Evolutionary conservation across 208 protist genomes (phyloP).

Genomic region (Trypanosomatidae sp.): DNA sequence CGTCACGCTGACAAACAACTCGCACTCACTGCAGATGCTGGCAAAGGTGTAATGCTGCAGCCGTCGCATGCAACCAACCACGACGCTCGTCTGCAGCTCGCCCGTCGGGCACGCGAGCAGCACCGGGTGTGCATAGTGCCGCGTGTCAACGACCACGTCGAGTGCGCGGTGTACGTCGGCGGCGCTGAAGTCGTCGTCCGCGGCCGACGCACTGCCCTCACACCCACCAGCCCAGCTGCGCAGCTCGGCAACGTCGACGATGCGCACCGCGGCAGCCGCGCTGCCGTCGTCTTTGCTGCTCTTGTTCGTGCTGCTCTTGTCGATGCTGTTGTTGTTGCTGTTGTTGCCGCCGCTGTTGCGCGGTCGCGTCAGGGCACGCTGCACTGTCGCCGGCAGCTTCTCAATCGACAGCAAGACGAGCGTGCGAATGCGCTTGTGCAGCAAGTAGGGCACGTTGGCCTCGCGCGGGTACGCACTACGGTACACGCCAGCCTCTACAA

Average conservation of each 20-base stretch:
- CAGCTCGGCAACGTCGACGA: constrained; percentile 21
- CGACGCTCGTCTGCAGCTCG: constrained; percentile 73
- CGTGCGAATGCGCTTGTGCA: constrained; percentile 59
- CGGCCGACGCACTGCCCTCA: constrained; percentile 27
- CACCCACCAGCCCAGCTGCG: constrained; percentile 47
- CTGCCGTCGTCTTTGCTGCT: too few relatives aligned
- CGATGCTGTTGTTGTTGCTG: neutral
- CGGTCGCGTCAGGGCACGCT: constrained; percentile 15
- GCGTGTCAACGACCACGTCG: constrained; percentile 62
- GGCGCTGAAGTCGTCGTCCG: constrained; percentile 58
- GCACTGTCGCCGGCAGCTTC: constrained; percentile 33
- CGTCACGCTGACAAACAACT: constrained; percentile 47
- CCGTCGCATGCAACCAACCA: constrained; percentile 80
- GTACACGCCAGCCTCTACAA: constrained; percentile 67
- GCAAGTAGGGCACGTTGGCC: constrained; percentile 52
- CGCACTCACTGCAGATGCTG: constrained; percentile 66
- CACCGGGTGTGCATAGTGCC: constrained; percentile 85
- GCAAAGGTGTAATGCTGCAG: constrained; percentile 72
- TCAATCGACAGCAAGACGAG: constrained; percentile 79
- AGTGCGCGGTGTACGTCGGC: constrained; percentile 53
- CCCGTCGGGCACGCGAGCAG: constrained; percentile 80
- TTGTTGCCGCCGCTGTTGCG: neutral
- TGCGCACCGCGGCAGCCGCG: too few relatives aligned
- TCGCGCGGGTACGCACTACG: constrained; percentile 72
- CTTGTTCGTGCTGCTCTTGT: neutral